phyloP scores from a whole-genome alignment of 768 basidiomycete genomes.

The Pleurotus salmoneostramineus region DNA sequence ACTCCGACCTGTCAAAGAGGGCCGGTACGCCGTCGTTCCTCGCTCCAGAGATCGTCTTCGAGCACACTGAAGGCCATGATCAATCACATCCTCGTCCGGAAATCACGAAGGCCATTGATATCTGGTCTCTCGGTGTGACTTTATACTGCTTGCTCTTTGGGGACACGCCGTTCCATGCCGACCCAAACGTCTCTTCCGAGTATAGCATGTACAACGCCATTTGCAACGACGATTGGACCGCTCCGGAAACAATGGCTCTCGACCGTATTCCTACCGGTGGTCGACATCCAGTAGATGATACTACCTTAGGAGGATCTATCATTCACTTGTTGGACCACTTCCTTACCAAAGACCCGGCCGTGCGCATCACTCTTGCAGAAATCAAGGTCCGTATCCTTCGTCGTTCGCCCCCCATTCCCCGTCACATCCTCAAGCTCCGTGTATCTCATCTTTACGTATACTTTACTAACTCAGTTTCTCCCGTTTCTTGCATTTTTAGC shows the following conservation, averaged over 20 bases:
- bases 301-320: constrained; percentile 56
- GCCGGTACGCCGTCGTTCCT: constrained; percentile 96
- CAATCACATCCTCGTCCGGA: constrained; percentile 36
- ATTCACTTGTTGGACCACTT: constrained; percentile 71
- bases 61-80: constrained; percentile 38
- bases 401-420: neutral
- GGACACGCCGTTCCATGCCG: constrained; percentile 62
- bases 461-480: constrained; percentile 7
- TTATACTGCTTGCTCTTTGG: constrained; percentile 94
- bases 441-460: constrained; percentile 8
- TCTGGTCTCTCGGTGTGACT: constrained; percentile 97
- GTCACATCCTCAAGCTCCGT: constrained; percentile 3
- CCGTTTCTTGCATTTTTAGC: constrained; percentile 27
- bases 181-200: constrained; percentile 34
- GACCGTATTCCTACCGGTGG: constrained; percentile 66
- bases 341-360: constrained; percentile 74
- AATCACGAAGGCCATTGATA: constrained; percentile 91
- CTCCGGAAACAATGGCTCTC: constrained; percentile 66
- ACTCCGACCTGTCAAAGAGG: constrained; percentile 82
- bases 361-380: constrained; percentile 73
- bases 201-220: constrained; percentile 80
- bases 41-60: constrained; percentile 90
- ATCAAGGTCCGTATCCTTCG: constrained; percentile 58
- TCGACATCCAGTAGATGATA: constrained; percentile 38
- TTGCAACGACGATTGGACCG: constrained; percentile 68